Percentiles rank a stretch among this genome's conserved stretches.
phyloP scores from a whole-genome alignment of 2,329 filamentous ascomycete genomes.

The Ascochyta lentis region DNA sequence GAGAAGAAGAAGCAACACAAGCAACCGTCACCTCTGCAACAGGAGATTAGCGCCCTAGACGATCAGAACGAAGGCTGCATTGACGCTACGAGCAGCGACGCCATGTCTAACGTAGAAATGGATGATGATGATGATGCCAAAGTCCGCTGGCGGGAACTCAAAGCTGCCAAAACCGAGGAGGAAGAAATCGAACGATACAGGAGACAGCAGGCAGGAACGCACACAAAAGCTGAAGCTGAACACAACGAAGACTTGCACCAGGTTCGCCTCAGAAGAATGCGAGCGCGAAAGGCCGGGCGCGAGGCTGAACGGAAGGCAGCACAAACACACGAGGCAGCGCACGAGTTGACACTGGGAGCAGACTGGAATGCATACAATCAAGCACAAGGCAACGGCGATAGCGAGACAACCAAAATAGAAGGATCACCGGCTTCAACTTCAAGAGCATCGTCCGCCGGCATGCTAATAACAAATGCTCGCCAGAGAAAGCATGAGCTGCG shows the following conservation, averaged over 20 bases:
- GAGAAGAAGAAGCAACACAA: background rate
- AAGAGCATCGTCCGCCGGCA: background rate
- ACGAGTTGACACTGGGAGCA: background rate
- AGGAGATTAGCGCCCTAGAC: background rate
- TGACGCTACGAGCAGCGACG: background rate
- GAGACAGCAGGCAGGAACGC: background rate
- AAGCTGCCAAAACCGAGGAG: background rate
- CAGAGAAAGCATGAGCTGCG: background rate
- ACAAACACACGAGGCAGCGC: background rate
- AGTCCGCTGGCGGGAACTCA: background rate
- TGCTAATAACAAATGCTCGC: background rate
- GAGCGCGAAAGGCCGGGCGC: background rate
- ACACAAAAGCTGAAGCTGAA: background rate
- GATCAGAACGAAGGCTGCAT: background rate
- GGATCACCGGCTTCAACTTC: too few relatives aligned
- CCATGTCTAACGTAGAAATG: background rate
- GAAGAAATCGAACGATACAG: background rate
- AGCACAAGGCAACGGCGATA: background rate
- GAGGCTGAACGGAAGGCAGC: background rate
- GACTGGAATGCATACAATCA: background rate
- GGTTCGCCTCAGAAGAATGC: background rate
- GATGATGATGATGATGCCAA: background rate
- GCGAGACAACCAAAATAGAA: background rate
- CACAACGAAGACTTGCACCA: background rate
- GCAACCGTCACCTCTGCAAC: background rate